A percentile compares a stretch with the other conserved stretches of the same genome.
These are phyloP conservation scores for Vigna hirtella DNA, from an alignment of 306 rosid species.

Conservation along the genomic window DNA sequence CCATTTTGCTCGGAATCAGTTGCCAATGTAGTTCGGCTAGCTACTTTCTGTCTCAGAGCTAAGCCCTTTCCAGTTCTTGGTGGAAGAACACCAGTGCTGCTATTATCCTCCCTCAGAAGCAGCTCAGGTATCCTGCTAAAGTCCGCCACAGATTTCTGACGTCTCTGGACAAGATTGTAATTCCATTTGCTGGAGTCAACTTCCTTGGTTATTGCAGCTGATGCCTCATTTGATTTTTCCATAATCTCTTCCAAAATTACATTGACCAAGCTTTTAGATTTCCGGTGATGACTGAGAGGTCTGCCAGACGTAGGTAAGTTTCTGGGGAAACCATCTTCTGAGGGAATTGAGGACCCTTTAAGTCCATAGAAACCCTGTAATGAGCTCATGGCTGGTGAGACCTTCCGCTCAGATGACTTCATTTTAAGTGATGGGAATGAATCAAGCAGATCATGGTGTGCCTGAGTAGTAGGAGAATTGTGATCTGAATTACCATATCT, in stretches of 20 bases:
- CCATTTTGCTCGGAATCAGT: constrained; percentile 60
- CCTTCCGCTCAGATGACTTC: constrained; percentile 54
- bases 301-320: constrained; percentile 35
- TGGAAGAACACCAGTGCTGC: constrained; percentile 58
- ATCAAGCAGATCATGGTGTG: constrained; percentile 57
- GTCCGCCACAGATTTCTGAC: constrained; percentile 76
- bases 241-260: constrained; percentile 63
- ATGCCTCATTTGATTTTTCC: constrained; percentile 41
- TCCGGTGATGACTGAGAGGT: constrained; percentile 53
- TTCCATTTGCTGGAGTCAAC: constrained; percentile 52
- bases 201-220: constrained; percentile 47
- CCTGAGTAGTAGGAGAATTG: constrained; percentile 44
- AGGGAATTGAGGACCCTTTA: constrained; percentile 47
- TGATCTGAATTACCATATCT: constrained; percentile 54
- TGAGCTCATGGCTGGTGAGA: constrained; percentile 78
- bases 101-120: constrained; percentile 67
- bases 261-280: constrained; percentile 70
- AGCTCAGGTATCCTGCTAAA: constrained; percentile 63
- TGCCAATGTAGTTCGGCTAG: constrained; percentile 49
- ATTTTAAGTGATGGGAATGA: constrained; percentile 66
- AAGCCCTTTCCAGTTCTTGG: constrained; percentile 68
- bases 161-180: constrained; percentile 63
- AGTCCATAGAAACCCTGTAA: constrained; percentile 85
- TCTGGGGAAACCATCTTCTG: constrained; percentile 52
- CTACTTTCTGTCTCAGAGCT: constrained; percentile 73